Evolutionary conservation across 2,329 filamentous ascomycete species (phyloP), one percentile per base, ranked within the genome.

Genomic region (Hypoxylon sp.): DNA sequence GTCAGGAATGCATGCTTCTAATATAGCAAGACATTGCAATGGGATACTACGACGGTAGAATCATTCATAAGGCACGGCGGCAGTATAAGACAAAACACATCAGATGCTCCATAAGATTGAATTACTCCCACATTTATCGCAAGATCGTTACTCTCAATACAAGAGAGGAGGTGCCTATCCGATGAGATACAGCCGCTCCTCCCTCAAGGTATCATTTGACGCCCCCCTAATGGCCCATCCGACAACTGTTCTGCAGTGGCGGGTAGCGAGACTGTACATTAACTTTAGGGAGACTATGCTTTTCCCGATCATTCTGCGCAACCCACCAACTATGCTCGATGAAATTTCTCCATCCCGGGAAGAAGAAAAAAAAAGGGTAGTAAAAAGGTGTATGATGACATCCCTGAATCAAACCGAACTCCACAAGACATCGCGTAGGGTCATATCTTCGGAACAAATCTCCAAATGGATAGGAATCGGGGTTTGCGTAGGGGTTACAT

Each of bases 241-340:
- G 21, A 36, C 11, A n/a, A 41, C 38, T 23, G 42, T 25, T 40
- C 20, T 31, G 38, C 43, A 37, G 31, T 29, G 27, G 37, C 34
- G n/a, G n/a, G n/a, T n/a, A 21, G 42, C 42, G 20, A 48, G 45
- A 58, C 46, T 55, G 55, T 55, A 58, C 55, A 58, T 58, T 52
- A 55, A 46, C 30, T 47, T 42, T 38, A 51, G 34, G 42, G 40
- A 21, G 45, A 16, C n/a, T n/a, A n/a, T 5, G 13, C 13, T 12
- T 13, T 26, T 29, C 37, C 42, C 13, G 44, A 32, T 36, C 42
- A 52, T 47, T 42, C 43, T 54, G 43, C 51, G 47, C 42, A 31
- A 19, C 25, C 41, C 26, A 41, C 26, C n/a, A n/a, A 17, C 20
- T 21, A 15, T 37, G 19, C 25, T 23, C 30, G 36, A 45, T 34